These are phyloP conservation scores for Rhipidocladum racemiflorum DNA, from an alignment of 176 grass and related monocot species.

Conservation along the genomic window DNA sequence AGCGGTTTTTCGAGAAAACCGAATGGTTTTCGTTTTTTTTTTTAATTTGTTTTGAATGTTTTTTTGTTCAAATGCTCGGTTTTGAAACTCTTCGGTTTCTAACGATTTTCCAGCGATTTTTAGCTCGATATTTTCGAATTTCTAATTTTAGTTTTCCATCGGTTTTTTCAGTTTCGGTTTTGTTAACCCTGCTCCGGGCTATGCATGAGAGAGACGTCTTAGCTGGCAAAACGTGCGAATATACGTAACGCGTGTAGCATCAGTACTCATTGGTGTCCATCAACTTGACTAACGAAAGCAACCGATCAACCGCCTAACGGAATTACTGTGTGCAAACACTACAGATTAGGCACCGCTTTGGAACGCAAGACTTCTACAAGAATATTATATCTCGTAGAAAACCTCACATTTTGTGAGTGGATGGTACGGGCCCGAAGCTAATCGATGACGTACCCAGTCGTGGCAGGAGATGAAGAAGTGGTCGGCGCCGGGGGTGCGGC, in stretches of 20 bases:
- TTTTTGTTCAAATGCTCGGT: too few relatives aligned
- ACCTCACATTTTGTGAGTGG: neutral
- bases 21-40: too few relatives aligned
- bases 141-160: too few relatives aligned
- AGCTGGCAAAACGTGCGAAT: neutral
- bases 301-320: neutral
- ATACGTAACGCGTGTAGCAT: neutral
- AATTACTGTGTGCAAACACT: neutral
- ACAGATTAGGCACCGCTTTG: neutral
- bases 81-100: too few relatives aligned
- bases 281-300: neutral
- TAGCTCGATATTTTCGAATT: too few relatives aligned
- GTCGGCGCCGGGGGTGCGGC: conserved; percentile 30
- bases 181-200: too few relatives aligned
- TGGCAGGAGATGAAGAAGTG: conserved; percentile 51
- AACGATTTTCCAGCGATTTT: too few relatives aligned
- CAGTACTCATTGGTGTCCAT: neutral
- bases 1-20: too few relatives aligned
- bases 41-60: too few relatives aligned
- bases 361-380: neutral
- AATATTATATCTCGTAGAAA: neutral
- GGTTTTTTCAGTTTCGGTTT: too few relatives aligned
- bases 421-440: neutral
- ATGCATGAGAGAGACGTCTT: neutral
- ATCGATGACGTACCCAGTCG: conserved; percentile 33